These are phyloP conservation scores for Lactifluus pinguis DNA, from an alignment of 768 basidiomycete species.

Conservation along the genomic window DNA sequence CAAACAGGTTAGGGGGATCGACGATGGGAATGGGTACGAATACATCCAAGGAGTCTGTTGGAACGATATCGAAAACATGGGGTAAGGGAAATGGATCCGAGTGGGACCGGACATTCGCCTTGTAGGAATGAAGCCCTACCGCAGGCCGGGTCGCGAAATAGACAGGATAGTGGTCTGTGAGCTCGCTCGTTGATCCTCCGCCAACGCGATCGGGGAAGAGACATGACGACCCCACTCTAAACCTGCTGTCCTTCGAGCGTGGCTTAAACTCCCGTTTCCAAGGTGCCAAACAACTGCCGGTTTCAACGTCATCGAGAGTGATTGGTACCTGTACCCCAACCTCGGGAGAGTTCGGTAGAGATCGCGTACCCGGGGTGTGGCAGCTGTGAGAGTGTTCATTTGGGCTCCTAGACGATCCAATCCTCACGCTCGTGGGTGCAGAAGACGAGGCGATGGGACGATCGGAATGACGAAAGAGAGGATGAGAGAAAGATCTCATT, in stretches of 20 bases:
- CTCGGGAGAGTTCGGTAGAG: conserved; percentile 11
- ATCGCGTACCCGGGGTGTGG: conserved; percentile 27
- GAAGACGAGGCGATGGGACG: not conserved
- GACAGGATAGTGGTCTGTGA: conserved; percentile 17
- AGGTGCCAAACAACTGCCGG: conserved; percentile 33
- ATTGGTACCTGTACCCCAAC: not conserved
- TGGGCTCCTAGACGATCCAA: conserved; percentile 35
- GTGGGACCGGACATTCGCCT: conserved; percentile 48
- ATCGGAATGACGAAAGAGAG: not conserved
- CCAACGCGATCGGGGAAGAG: conserved; percentile 9
- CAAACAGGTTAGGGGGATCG: conserved; percentile 49
- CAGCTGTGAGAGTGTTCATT: conserved; percentile 50
- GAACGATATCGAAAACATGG: conserved; percentile 43
- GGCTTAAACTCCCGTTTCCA: conserved; percentile 35
- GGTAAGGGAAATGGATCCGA: conserved; percentile 52
- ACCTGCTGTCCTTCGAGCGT: conserved; percentile 22
- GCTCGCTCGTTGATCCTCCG: not conserved
- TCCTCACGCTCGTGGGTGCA: conserved; percentile 36
- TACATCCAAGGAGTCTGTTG: conserved; percentile 38
- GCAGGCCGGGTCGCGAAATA: conserved; percentile 13
- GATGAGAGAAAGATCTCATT: conserved; percentile 11
- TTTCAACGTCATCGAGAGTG: conserved; percentile 23
- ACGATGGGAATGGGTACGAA: conserved; percentile 41
- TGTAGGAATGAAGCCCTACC: conserved; percentile 25
- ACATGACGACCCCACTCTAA: conserved; percentile 14